Base-by-base conservation (phyloP, 768 basidiomycete species). In the Tremella mesenterica region DNA sequence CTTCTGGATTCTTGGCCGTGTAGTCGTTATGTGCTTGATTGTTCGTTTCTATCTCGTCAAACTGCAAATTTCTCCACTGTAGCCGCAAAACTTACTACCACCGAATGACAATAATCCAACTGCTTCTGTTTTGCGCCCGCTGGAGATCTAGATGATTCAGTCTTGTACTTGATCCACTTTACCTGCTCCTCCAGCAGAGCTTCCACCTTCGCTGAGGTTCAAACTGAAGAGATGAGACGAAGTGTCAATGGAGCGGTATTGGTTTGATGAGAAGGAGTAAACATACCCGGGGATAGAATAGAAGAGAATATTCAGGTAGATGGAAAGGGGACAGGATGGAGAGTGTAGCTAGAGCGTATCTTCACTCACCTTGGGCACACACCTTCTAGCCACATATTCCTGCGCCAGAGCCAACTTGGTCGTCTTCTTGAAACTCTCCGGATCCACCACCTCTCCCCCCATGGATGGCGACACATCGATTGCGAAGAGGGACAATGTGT, bases 31-130 rank as follows among this genome's bases (percentile, higher is more conserved):
- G 59, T 16, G 72, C 67, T 25, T 70, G 65, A 48, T 74, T 74
- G 52, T 73, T 71, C 27, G 71, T 73, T 12, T 55, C 73, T 71
- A 39, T 14, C 14, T 1, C 39, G 5, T 36, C 18, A 26, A 23
- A 38, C 16, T 14, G 4, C 28, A 23, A 10, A 16, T 38, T 26
- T 21, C 21, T 25, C 18, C 18, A 45, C 4, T 28, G 3, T 34
- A 28, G 21, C 4, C 2, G 20, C 12, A 63, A 47, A 26, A 60
- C 70, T 52, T 34, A 81, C 89, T 81, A 71, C 88, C 83, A n/a
- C 88, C 92, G 64, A 89, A 90, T 2, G 84, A 74, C 44, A 95
- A 79, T 26, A 96, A 81, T n/a, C 89, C 88, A 68, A 89, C 88
- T 67, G 88, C 83, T 67, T 93, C 92, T 9, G 92, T 96, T 76